A percentile compares a stretch with the other conserved stretches of the same genome.
phyloP scores from a whole-genome alignment of 2,329 filamentous ascomycete genomes.

The Dactylellina leptospora region DNA sequence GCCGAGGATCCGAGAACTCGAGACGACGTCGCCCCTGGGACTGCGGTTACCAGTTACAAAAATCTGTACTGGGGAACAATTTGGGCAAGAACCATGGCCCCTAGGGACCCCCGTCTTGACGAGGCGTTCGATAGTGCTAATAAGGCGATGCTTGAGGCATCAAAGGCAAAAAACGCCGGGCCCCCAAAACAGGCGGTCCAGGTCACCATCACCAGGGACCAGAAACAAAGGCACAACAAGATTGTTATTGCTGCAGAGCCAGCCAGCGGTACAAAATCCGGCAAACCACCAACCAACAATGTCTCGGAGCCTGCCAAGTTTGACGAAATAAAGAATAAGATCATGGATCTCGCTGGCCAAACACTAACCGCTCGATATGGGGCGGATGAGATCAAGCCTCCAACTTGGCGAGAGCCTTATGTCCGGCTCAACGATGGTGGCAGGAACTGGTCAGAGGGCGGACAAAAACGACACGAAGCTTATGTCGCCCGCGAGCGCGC shows the following conservation, averaged over 20 bases:
- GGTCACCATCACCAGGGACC: too few relatives aligned
- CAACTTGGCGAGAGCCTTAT: neutral
- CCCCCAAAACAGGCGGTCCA: neutral
- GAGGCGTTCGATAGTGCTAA: neutral
- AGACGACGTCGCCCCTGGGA: slow-evolving; percentile 10
- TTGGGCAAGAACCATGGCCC: neutral
- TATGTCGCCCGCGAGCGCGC: neutral
- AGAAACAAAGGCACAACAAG: neutral
- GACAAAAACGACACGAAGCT: neutral
- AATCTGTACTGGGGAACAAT: neutral
- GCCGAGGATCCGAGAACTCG: neutral
- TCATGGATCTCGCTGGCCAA: slow-evolving; percentile 9
- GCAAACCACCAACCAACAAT: neutral
- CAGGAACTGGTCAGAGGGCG: neutral
- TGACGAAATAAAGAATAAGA: slow-evolving; percentile 24
- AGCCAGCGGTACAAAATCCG: neutral
- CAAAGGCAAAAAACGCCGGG: neutral
- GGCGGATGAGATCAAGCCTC: neutral
- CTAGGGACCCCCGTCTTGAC: slow-evolving; percentile 7
- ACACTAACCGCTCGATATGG: neutral
- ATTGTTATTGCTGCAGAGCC: neutral
- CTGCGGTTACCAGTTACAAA: neutral
- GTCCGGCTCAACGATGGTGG: neutral
- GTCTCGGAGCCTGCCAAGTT: slow-evolving; percentile 16
- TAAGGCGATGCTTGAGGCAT: neutral